Base-by-base conservation (phyloP, 768 basidiomycete genomes). In the Tephrocybe sp. region DNA sequence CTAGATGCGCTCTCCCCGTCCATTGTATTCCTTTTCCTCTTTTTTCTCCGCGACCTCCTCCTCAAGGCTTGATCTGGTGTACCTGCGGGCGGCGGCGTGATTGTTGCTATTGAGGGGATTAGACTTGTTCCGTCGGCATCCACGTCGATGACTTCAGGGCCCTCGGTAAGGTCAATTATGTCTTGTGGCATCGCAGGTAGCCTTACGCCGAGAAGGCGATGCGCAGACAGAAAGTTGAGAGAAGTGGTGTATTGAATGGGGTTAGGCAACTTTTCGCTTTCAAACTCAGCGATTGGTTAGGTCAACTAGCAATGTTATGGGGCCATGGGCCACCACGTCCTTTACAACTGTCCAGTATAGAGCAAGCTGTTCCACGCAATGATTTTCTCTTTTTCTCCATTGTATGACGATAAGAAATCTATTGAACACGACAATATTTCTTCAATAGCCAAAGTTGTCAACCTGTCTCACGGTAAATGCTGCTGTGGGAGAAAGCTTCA, bases 111-210 rank as follows among this genome's bases (percentile, higher is more conserved):
- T 1, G 9, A n/a, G 23, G 24, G n/a, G 6, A 32, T 24, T 14
- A 40, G 43, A 15, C n/a, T n/a, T n/a, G n/a, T n/a, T n/a, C n/a
- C n/a, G n/a, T 50, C 45, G 24, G 46, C 30, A 15, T 53, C 51
- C 14, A 45, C n/a, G 48, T 17, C 28, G 36, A 42, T 34, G 49
- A 34, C 21, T 33, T 47, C 50, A 9, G 50, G 30, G 8, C 4
- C 7, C 7, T 49, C 48, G 2, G 70, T 71, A 18, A 71, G 65
- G 54, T 73, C 72, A 45, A 72, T 72, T 26, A 72, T 62, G 50
- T 68, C 67, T 37, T 47, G 51, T 25, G 45, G 38, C 51, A 56
- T 56, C 14, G 45, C 21, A 30, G 25, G 14, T 21, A 24, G 15
- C 36, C 33, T 30, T 40, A 25, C 12, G 7, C 24, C 11, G 25